Evolutionary conservation across 495 filamentous ascomycete species (phyloP), one percentile per base, ranked within the genome.

Genomic region (Podospora tetraspora): DNA sequence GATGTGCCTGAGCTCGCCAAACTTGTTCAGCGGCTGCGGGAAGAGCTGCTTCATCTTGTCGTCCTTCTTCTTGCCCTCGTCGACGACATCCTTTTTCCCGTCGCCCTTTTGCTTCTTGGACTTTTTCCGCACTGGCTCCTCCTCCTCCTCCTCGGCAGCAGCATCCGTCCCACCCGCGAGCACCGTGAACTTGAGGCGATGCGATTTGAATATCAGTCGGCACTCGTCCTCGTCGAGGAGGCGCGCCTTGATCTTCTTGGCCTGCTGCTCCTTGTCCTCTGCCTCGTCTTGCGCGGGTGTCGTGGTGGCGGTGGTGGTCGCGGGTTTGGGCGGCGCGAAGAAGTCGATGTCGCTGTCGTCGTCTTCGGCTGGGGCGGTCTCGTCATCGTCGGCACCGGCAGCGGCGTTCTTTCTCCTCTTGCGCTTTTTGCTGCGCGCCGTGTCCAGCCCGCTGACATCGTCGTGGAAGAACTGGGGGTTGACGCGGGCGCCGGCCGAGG

Each of bases 101-200:
- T 52, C 43, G 43, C 43, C 84, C 70, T 80, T 84, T 74, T 78
- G 83, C 78, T 77, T 81, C 71, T 70, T 83, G 71, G 61, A 63
- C 57, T 73, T 78, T 67, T 68, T 69, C 64, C 71, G 79, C 73
- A 24, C 27, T 23, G 27, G 22, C 63, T 72, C 77, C 71, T 74
- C 79, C 61, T 72, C 78, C 10, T 27, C 67, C 59, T 72, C 78
- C 8, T 25, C 67, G 29, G 73, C 74, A 61, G 59, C 83, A 77
- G 63, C 66, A n/a, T 67, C 74, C 64, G 64, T 63, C 43, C 76
- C 66, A 64, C 43, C 43, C 16, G 76, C 84, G 58, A 96, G 80
- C 30, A 92, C 79, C 0, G 90, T 92, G 25, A 97, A 86, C 77
- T 98, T 98, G 69, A 98, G 82, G 72, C 94, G 91, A 76, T 99